Base-by-base conservation (phyloP, 768 basidiomycete species). In the Pisolithus marmoratus region DNA sequence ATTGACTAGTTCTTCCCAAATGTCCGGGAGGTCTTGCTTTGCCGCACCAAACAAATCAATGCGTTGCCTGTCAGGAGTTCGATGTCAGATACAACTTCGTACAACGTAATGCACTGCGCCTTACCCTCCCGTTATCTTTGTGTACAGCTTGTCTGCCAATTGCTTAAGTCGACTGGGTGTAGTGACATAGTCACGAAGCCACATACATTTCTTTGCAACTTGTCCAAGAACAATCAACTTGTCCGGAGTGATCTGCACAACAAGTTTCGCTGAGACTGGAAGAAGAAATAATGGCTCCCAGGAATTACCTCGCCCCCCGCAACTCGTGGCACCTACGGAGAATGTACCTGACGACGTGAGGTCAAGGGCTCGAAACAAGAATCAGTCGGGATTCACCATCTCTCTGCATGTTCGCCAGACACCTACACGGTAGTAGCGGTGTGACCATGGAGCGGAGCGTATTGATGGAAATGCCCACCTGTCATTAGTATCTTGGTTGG, bases 401-500 rank as follows among this genome's bases (percentile, higher is more conserved):
- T 22, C 85, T 74, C 58, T 88, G 85, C 29, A 88, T 85, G 58
- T 88, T 88, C 8, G 82, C 85, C 49, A 88, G 64, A 64, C 76
- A 86, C 49, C 73, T 74, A 26, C 17, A 27, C 19, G 19, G 15
- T 15, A n/a, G 26, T 27, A 49, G 45, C 22, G 34, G 22, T 24
- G 9, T 42, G 7, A 31, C 27, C 15, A 44, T 14, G n/a, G 38
- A 40, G 38, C 17, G 22, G 41, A 19, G n/a, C 22, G 37, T 11
- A 11, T 12, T 20, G 49, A 45, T 5, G 5, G 3, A 15, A 34
- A 34, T 4, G 63, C 61, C 47, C 42, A 68, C 54, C 64, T 64
- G 58, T 87, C 85, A 56, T 87, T 87, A 2, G 85, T 87, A 53
- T 86, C 85, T 62, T 87, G 85, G 48, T 84, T 81, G 54, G 81